These are phyloP conservation scores for Malus fusca DNA, from an alignment of 306 rosid species.

Conservation along the genomic window DNA sequence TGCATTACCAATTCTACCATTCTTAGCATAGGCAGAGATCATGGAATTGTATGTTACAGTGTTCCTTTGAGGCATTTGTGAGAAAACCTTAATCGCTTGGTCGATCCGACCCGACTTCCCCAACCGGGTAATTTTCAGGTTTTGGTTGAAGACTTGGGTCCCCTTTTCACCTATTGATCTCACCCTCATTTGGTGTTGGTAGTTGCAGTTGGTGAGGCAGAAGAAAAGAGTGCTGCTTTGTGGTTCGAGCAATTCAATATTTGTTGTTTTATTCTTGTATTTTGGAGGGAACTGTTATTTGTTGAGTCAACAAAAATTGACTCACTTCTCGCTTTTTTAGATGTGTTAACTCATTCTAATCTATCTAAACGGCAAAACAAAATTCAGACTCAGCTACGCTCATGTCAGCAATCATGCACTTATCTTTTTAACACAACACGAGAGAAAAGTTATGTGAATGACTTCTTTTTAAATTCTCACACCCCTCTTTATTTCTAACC, in stretches of 20 bases:
- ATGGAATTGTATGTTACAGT: constrained; percentile 75
- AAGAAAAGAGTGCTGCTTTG: background rate
- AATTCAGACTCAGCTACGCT: too few species aligned
- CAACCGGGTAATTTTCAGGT: constrained; percentile 40
- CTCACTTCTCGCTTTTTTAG: too few species aligned
- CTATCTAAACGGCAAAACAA: too few species aligned
- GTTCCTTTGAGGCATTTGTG: constrained; percentile 43
- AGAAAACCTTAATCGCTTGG: constrained; percentile 56
- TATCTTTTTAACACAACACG: too few species aligned
- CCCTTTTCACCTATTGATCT: constrained; percentile 40
- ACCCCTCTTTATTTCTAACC: too few species aligned
- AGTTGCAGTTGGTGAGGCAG: background rate
- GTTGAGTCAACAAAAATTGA: too few species aligned
- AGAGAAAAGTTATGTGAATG: too few species aligned
- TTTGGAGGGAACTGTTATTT: too few species aligned
- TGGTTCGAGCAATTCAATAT: background rate
- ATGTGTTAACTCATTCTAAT: too few species aligned
- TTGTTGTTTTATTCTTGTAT: background rate
- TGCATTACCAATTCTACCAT: constrained; percentile 52
- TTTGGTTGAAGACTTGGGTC: constrained; percentile 42
- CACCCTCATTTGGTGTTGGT: constrained; percentile 13
- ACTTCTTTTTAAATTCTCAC: too few species aligned
- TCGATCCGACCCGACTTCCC: constrained; percentile 65
- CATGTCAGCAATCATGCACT: too few species aligned
- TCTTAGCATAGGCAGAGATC: constrained; percentile 61